These are phyloP conservation scores for Chytriomyces sp. DNA, from an alignment of 192 early-diverging fungal species.

Conservation along the genomic window DNA sequence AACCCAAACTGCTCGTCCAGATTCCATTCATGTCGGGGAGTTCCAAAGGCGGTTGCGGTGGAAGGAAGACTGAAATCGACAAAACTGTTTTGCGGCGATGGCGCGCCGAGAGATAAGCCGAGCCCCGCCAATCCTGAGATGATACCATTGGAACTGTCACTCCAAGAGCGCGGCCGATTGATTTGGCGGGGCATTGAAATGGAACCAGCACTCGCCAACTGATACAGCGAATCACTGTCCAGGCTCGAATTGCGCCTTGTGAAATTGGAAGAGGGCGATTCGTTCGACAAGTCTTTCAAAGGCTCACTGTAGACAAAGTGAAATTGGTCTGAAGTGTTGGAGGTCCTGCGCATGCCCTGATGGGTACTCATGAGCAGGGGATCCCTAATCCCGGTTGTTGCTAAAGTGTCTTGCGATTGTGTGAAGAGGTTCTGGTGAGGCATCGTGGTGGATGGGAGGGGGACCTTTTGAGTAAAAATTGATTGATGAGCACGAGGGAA, in stretches of 20 bases:
- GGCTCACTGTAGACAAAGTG: neutral
- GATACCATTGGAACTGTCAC: neutral
- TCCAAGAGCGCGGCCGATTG: neutral
- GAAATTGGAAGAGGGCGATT: neutral
- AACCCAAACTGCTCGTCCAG: neutral
- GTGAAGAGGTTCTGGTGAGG: neutral
- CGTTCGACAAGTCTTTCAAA: neutral
- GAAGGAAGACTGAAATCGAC: neutral
- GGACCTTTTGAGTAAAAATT: neutral
- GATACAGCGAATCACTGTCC: neutral
- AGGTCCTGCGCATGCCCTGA: too few relatives aligned
- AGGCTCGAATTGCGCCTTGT: neutral
- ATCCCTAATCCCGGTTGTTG: too few relatives aligned
- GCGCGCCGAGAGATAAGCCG: neutral
- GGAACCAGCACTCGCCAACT: neutral
- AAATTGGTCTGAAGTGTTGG: neutral
- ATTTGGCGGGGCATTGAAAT: neutral
- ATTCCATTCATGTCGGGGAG: neutral
- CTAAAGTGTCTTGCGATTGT: too few relatives aligned
- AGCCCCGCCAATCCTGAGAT: constrained; percentile 2
- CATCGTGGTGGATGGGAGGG: neutral
- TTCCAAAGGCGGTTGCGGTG: neutral
- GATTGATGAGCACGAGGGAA: too few relatives aligned
- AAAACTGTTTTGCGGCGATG: neutral
- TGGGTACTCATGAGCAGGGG: too few relatives aligned